Base-by-base conservation (phyloP, 305 asterid genomes). In the Lippia alba region DNA sequence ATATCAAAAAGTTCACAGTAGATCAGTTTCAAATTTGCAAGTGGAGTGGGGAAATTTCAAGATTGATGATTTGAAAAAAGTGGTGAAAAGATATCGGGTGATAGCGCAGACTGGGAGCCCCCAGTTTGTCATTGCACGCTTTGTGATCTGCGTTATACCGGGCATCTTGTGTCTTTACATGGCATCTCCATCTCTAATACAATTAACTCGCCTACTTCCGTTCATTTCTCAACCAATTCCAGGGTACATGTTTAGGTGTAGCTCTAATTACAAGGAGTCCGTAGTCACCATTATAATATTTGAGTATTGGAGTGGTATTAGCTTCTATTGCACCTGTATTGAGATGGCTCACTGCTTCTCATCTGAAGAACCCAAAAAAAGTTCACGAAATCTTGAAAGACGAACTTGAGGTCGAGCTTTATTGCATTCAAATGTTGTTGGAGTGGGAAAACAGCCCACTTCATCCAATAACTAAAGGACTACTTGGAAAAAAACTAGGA, bases 381-480 rank as follows among this genome's bases (percentile, higher is more conserved):
- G 49, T 74, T 36, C 33, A 5, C 0, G 55, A 14, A 68, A 54
- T 74, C 59, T 56, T 81, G 15, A 69, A 34, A 61, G 72, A 62
- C 0, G 76, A 61, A 49, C 39, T 71, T 30, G 64, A 72, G 59
- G 64, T 82, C 0, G 85, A 82, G 56, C 6, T 24, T 3, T 74
- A 78, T 53, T 82, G 85, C 8, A 36, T 7, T 9, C 56, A 40
- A 7, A 62, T 11, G 57, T 65, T 82, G 64, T 62, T 58, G 17
- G 77, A 76, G 33, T 83, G 84, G 86, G 76, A 67, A 46, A 82
- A 85, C 4, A 36, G 74, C 18, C 58, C 79, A 0, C 44, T 77
- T 16, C 70, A 77, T 68, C 70, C 61, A 14, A 65, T 70, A 15
- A 70, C 73, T 33, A 46, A 77, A 7, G 49, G 56, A 57, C 60